Percentiles rank a stretch among this genome's conserved stretches.
phyloP scores from a whole-genome alignment of 148 eudicot genomes.

The Fagopyrum tataricum region DNA sequence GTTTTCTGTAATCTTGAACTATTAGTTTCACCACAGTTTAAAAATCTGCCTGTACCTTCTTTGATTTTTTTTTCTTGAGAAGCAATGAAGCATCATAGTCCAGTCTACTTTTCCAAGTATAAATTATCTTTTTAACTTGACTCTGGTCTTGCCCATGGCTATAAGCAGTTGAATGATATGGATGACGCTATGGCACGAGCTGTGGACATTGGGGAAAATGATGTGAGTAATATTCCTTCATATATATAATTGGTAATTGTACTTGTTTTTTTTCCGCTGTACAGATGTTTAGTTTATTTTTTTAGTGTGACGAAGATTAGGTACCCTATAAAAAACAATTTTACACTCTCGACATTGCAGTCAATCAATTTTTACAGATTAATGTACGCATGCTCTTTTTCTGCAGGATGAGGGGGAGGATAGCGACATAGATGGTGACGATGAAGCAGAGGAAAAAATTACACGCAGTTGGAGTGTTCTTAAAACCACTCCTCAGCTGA shows the following conservation, averaged over 20 bases:
- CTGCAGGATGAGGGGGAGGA: conserved; percentile 74
- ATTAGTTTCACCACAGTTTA: neutral
- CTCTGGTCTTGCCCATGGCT: conserved; percentile 2
- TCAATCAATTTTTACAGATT: neutral
- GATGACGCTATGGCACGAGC: conserved; percentile 99
- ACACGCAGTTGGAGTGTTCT: conserved; percentile 86
- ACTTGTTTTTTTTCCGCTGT: neutral
- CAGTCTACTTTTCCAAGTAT: neutral
- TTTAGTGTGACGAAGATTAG: neutral
- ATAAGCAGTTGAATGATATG: conserved; percentile 57
- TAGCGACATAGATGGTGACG: conserved; percentile 52
- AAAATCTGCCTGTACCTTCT: neutral
- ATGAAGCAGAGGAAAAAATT: conserved; percentile 63
- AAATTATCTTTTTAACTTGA: conserved; percentile 11
- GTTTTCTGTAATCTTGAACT: neutral
- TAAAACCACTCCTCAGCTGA: conserved; percentile 66
- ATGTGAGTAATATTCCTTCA: conserved; percentile 38
- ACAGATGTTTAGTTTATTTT: neutral
- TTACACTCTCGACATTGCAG: conserved; percentile 6
- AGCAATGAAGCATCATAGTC: neutral
- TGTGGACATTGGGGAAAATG: conserved; percentile 95
- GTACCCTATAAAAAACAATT: too few species aligned
- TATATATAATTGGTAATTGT: neutral
- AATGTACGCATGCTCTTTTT: neutral
- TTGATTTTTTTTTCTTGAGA: neutral